Evolutionary conservation across 108 stramenopile genomes (phyloP).

Genomic region (Pseudonitzschia multiseries): DNA sequence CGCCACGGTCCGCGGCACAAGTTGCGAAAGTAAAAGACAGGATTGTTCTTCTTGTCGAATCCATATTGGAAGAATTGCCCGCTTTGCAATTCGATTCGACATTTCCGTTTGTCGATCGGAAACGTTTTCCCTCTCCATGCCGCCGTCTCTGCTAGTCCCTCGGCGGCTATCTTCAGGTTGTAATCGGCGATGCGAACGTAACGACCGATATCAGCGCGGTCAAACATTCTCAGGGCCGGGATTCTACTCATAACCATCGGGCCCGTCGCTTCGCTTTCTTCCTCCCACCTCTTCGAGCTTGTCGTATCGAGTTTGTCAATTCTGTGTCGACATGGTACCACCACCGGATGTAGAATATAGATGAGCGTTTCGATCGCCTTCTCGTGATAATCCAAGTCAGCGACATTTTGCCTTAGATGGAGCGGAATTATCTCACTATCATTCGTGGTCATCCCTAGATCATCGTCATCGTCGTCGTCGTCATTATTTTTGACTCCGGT

Average conservation of each 20-base stretch:
- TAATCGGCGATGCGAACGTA: constrained; percentile 41
- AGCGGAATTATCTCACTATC: background rate
- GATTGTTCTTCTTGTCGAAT: constrained; percentile 48
- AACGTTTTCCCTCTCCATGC: constrained; percentile 67
- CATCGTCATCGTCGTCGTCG: background rate
- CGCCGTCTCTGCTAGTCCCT: constrained; percentile 56
- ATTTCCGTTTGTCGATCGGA: constrained; percentile 57
- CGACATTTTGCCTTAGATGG: background rate
- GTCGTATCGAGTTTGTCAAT: background rate
- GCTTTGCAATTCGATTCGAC: constrained; percentile 64
- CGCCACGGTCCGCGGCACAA: constrained; percentile 66
- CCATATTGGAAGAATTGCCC: constrained; percentile 81
- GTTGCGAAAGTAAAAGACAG: constrained; percentile 75
- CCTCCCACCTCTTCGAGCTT: constrained; percentile 1
- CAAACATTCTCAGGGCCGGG: constrained; percentile 32
- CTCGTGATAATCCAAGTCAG: constrained; percentile 27
- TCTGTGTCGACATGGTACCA: constrained; percentile 26
- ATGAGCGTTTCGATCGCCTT: constrained; percentile 36
- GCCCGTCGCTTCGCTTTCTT: constrained; percentile 14
- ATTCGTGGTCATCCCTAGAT: background rate
- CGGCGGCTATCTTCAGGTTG: constrained; percentile 49
- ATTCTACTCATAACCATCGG: constrained; percentile 7
- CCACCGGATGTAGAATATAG: constrained; percentile 42
- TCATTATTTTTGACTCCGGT: background rate
- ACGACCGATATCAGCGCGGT: constrained; percentile 49